Conservation (phyloP, 768 basidiomycete genomes). For the Mycena olivaceomarginata region DNA sequence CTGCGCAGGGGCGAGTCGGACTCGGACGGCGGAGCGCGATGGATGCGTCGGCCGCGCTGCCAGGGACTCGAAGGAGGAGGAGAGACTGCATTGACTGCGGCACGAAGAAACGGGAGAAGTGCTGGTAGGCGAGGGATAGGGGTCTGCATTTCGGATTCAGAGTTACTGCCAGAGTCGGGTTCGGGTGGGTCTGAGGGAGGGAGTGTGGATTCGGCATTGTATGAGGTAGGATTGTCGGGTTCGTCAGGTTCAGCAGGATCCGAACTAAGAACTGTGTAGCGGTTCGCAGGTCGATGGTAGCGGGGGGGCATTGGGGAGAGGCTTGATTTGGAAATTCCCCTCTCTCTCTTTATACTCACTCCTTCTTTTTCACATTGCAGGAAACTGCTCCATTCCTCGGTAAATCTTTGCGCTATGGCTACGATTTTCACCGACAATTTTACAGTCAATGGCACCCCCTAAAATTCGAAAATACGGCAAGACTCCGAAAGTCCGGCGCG, state of each 20-base stretch:
- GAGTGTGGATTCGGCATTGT: background rate
- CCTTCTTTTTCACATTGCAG: too few relatives aligned
- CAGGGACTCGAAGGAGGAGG: background rate
- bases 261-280: background rate
- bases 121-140: background rate
- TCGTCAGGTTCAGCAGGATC: background rate
- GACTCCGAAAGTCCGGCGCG: background rate
- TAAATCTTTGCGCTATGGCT: too few relatives aligned
- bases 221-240: too few relatives aligned
- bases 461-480: background rate
- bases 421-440: too few relatives aligned
- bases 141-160: background rate
- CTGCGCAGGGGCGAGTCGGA: background rate
- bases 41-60: background rate
- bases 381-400: too few relatives aligned
- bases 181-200: constrained; percentile 15
- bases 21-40: background rate
- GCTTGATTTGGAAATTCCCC: too few relatives aligned
- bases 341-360: too few relatives aligned
- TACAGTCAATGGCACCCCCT: too few relatives aligned
- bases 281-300: background rate
- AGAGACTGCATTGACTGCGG: background rate
- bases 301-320: background rate
- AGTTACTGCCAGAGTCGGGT: background rate
- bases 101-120: background rate